Percentiles rank a stretch among this genome's conserved stretches.
These are phyloP conservation scores for Panellus pusillus DNA, from an alignment of 768 basidiomycete species.

Conservation along the genomic window DNA sequence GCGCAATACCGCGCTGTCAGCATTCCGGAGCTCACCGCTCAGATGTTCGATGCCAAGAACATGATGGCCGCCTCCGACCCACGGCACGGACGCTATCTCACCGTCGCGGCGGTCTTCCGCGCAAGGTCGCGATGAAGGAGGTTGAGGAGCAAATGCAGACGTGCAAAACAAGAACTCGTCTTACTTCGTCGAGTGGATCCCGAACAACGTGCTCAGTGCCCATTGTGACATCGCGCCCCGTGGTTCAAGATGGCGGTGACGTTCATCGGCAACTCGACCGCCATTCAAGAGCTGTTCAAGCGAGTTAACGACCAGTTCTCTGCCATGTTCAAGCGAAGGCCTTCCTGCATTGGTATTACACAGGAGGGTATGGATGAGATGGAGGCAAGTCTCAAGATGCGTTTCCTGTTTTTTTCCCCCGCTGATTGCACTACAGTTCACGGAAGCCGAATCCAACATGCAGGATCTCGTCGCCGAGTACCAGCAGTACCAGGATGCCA, in stretches of 20 bases:
- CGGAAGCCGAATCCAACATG: conserved; percentile 99
- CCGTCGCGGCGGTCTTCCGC: conserved; percentile 97
- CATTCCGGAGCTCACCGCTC: conserved; percentile 96
- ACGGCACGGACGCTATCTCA: conserved; percentile 95
- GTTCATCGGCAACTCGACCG: conserved; percentile 96
- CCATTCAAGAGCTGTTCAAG: conserved; percentile 98
- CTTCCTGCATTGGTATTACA: conserved; percentile 98
- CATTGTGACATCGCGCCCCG: conserved; percentile 98
- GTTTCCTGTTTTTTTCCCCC: neutral
- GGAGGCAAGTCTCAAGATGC: conserved; percentile 52
- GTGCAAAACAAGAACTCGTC: conserved; percentile 97
- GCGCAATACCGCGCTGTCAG: conserved; percentile 96
- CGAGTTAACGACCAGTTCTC: conserved; percentile 98
- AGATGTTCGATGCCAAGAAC: conserved; percentile 99
- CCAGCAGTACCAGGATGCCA: conserved; percentile 94
- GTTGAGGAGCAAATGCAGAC: conserved; percentile 98
- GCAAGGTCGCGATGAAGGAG: conserved; percentile 99
- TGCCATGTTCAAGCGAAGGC: conserved; percentile 99
- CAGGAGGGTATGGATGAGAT: conserved; percentile 99
- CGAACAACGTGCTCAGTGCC: conserved; percentile 97
- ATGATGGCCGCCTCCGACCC: conserved; percentile 99
- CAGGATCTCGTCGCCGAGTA: conserved; percentile 98
- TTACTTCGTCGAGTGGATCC: conserved; percentile 99
- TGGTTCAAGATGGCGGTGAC: conserved; percentile 96
- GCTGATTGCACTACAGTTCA: conserved; percentile 55